Conservation (phyloP, 257 asterid species). For the Nicotiana tabacum region DNA sequence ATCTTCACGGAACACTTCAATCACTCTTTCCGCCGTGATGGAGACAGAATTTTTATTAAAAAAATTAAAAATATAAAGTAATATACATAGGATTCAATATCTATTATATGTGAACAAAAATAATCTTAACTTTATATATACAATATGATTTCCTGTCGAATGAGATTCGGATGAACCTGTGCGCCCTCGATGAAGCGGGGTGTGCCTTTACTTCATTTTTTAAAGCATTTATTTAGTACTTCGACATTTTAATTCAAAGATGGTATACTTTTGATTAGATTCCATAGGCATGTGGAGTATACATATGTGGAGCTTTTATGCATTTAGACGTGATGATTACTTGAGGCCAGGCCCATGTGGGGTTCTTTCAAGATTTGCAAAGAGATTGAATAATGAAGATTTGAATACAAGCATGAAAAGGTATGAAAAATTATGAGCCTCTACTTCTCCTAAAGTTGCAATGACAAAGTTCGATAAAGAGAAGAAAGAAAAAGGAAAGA, state of each 20-base stretch:
- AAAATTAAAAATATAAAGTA: no score
- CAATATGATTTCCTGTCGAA: rapidly evolving
- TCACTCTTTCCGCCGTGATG: background rate
- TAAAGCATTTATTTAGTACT: background rate
- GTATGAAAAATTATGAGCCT: background rate
- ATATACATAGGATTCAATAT: no score
- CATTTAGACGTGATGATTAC: constrained; percentile 30
- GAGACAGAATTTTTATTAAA: no score
- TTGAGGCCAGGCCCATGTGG: constrained; percentile 22
- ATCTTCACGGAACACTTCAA: constrained; percentile 5
- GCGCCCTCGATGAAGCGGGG: background rate
- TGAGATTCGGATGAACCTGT: no score
- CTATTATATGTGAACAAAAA: no score
- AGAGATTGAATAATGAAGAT: background rate
- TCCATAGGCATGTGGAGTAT: constrained; percentile 28
- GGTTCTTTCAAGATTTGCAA: constrained; percentile 12
- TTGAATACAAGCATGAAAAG: background rate
- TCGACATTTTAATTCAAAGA: background rate
- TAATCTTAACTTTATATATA: no score
- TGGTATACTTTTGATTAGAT: constrained; percentile 21
- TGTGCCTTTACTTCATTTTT: background rate
- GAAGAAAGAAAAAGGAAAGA: background rate
- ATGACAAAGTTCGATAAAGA: background rate
- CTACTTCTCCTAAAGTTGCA: background rate
- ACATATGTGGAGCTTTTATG: constrained; percentile 13